Percentiles rank a stretch among this genome's conserved stretches.
Evolutionary conservation across 441 rosid genomes (phyloP).

Genomic region (Bruguiera hainesii): DNA sequence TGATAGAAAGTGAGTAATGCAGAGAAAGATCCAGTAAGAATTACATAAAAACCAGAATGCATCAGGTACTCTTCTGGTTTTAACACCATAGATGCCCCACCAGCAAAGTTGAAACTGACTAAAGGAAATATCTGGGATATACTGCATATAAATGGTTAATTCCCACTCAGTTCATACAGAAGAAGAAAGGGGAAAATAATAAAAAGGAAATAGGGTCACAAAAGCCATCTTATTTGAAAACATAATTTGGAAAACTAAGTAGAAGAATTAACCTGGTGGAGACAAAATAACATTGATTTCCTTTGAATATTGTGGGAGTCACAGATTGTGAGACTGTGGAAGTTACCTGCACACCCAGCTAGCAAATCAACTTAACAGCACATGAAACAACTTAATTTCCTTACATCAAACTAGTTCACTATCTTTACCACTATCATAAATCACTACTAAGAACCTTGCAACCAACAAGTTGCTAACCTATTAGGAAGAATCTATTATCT

Average conservation of each 20-base stretch:
- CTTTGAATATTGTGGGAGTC: slow-evolving; percentile 56
- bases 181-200: not conserved
- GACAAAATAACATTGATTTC: slow-evolving; percentile 77
- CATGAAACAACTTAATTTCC: not conserved
- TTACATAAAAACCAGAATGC: slow-evolving; percentile 63
- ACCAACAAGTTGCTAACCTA: not conserved
- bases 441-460: slow-evolving; percentile 7
- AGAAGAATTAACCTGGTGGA: slow-evolving; percentile 51
- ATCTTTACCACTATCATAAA: not conserved
- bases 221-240: not conserved
- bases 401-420: not conserved
- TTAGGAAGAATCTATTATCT: not conserved
- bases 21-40: slow-evolving; percentile 24
- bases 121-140: slow-evolving; percentile 61
- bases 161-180: slow-evolving; percentile 13
- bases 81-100: slow-evolving; percentile 72
- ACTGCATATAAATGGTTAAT: slow-evolving; percentile 39
- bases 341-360: slow-evolving; percentile 48
- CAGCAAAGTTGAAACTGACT: slow-evolving; percentile 83
- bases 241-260: slow-evolving; percentile 7
- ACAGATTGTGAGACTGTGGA: slow-evolving; percentile 52
- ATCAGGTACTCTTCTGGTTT: slow-evolving; percentile 78
- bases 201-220: slow-evolving; percentile 2
- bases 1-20: not conserved
- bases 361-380: slow-evolving; percentile 17